Conservation (phyloP, 2,329 filamentous ascomycete species). For the Ceratocystis albifundus region DNA sequence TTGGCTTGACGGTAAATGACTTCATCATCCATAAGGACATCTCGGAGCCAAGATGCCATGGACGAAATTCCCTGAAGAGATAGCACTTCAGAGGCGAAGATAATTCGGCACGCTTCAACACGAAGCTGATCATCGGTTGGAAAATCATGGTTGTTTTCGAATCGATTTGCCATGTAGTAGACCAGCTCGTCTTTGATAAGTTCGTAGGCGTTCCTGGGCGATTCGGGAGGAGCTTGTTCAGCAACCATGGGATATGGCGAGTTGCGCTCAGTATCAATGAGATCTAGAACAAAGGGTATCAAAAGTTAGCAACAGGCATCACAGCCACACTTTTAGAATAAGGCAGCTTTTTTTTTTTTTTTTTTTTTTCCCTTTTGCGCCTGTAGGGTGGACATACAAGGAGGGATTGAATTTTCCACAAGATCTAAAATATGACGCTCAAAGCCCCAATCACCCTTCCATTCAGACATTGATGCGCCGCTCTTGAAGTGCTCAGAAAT, state of each 20-base stretch:
- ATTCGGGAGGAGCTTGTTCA: slow-evolving; percentile 34
- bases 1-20: slow-evolving; percentile 35
- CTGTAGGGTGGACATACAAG: slow-evolving; percentile 38
- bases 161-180: slow-evolving; percentile 39
- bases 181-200: slow-evolving; percentile 47
- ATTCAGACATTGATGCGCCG: slow-evolving; percentile 55
- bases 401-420: slow-evolving; percentile 56
- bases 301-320: slow-evolving; percentile 1
- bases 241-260: slow-evolving; percentile 45
- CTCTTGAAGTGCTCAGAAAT: slow-evolving; percentile 57
- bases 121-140: slow-evolving; percentile 45
- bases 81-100: slow-evolving; percentile 43
- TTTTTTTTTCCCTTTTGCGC: background rate
- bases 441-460: slow-evolving; percentile 61
- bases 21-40: slow-evolving; percentile 43
- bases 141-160: slow-evolving; percentile 32
- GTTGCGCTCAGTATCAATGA: slow-evolving; percentile 52
- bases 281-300: slow-evolving; percentile 35
- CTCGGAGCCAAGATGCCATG: slow-evolving; percentile 44
- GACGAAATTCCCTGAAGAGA: slow-evolving; percentile 33
- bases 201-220: slow-evolving; percentile 49
- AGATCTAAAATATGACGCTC: slow-evolving; percentile 49
- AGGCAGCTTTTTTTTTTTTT: slow-evolving; percentile 30
- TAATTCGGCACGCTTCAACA: slow-evolving; percentile 47
- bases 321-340: slow-evolving; percentile 32